Evolutionary conservation across 306 rosid genomes (phyloP).

Genomic region (Cucumis cinereus): DNA sequence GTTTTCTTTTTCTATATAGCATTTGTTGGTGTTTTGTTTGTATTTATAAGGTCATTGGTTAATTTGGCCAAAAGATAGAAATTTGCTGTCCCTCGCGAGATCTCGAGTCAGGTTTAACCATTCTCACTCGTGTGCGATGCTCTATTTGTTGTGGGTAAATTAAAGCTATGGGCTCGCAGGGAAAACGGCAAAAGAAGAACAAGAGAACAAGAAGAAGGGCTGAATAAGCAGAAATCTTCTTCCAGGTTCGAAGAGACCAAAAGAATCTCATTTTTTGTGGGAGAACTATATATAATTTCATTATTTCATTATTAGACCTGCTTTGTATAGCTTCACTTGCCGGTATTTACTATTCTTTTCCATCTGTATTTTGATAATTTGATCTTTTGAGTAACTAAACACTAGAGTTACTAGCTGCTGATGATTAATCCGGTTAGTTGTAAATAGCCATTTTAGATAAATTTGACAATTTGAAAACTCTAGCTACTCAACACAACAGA

Average conservation of each 20-base stretch:
- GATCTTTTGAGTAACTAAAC: no score
- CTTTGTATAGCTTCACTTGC: not conserved
- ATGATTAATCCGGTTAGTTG: not conserved
- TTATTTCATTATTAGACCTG: not conserved
- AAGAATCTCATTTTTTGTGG: not conserved
- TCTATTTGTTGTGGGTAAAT: not conserved
- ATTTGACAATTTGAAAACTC: not conserved
- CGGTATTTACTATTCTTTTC: not conserved
- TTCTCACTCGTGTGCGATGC: not conserved
- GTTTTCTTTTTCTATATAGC: not conserved
- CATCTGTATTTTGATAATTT: not conserved
- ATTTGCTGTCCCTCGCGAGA: not conserved
- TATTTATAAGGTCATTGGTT: not conserved
- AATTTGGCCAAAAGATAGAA: not conserved
- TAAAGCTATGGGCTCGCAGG: not conserved
- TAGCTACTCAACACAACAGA: not conserved
- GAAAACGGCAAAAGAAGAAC: not conserved
- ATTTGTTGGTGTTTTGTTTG: not conserved
- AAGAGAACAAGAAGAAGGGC: not conserved
- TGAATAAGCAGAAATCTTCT: not conserved
- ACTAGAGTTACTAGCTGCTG: not conserved
- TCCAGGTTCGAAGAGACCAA: not conserved
- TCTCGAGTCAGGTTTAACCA: not conserved
- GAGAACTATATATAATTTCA: not conserved
- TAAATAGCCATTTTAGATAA: not conserved